Conservation (phyloP, 352 stramenopile genomes). For the Blastocystis hominis region DNA sequence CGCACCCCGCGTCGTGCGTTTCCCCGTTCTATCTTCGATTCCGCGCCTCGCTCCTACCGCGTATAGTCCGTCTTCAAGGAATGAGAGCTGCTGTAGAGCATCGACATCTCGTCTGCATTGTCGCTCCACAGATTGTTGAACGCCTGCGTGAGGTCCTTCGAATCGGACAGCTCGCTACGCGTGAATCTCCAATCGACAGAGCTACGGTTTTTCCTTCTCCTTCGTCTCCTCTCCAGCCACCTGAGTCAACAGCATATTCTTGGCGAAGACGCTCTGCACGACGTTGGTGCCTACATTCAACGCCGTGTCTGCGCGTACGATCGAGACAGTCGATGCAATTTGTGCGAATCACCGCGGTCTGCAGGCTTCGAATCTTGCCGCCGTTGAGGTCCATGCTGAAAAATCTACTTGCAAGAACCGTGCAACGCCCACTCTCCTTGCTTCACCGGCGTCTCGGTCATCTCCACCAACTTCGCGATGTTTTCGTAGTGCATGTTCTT, state of each 20-base stretch:
- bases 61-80: constrained; percentile 91
- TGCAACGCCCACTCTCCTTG: constrained; percentile 68
- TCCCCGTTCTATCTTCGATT: constrained; percentile 68
- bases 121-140: constrained; percentile 84
- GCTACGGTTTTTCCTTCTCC: constrained; percentile 48
- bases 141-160: constrained; percentile 65
- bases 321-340: constrained; percentile 98
- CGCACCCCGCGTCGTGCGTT: constrained; percentile 78
- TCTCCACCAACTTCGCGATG: constrained; percentile 75
- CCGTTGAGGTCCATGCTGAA: constrained; percentile 59
- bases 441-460: constrained; percentile 45
- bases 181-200: background rate
- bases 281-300: constrained; percentile 74
- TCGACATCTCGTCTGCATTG: constrained; percentile 84
- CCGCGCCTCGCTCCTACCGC: constrained; percentile 54
- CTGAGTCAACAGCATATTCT: constrained; percentile 74
- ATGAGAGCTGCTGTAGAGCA: constrained; percentile 82
- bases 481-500: constrained; percentile 82
- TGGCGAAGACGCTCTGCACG: constrained; percentile 83
- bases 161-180: background rate
- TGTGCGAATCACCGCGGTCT: constrained; percentile 82
- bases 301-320: constrained; percentile 60
- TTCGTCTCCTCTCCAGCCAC: constrained; percentile 66
- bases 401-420: constrained; percentile 71
- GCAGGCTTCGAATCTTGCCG: constrained; percentile 63